These are phyloP conservation scores for Venturia effusa DNA, from an alignment of 2,329 filamentous ascomycete genomes.

Conservation along the genomic window DNA sequence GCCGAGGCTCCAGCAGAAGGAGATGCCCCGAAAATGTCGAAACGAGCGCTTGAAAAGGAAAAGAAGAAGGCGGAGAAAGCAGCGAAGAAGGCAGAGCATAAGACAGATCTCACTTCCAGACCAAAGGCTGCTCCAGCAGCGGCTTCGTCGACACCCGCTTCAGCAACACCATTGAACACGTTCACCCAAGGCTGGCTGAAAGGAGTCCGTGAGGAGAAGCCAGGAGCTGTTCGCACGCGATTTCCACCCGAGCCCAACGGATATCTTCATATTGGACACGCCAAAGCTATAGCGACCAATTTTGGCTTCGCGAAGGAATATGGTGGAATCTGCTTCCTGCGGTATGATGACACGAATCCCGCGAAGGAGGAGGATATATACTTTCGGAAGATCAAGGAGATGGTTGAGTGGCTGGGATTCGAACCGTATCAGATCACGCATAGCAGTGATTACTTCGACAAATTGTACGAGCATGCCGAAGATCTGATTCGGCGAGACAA, in stretches of 20 bases:
- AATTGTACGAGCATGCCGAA: conserved; percentile 80
- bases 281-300: conserved; percentile 91
- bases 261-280: conserved; percentile 85
- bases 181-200: conserved; percentile 41
- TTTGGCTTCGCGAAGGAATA: conserved; percentile 87
- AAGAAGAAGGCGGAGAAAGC: conserved; percentile 34
- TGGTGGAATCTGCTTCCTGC: conserved; percentile 63
- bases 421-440: conserved; percentile 70
- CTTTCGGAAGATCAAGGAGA: conserved; percentile 80
- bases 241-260: conserved; percentile 65
- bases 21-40: conserved; percentile 22
- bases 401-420: conserved; percentile 79
- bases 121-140: conserved; percentile 20
- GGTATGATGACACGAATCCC: conserved; percentile 94
- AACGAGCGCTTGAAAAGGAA: conserved; percentile 37
- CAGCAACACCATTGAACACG: conserved; percentile 23
- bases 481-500: conserved; percentile 62
- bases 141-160: conserved; percentile 18
- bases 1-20: neutral
- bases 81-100: conserved; percentile 29
- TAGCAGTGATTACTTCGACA: conserved; percentile 82
- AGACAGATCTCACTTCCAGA: conserved; percentile 29
- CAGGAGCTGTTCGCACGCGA: conserved; percentile 35
- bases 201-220: conserved; percentile 40
- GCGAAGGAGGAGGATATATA: conserved; percentile 86